Conservation (phyloP, 1,284 basidiomycete genomes). For the Melampsora larici-populina region DNA sequence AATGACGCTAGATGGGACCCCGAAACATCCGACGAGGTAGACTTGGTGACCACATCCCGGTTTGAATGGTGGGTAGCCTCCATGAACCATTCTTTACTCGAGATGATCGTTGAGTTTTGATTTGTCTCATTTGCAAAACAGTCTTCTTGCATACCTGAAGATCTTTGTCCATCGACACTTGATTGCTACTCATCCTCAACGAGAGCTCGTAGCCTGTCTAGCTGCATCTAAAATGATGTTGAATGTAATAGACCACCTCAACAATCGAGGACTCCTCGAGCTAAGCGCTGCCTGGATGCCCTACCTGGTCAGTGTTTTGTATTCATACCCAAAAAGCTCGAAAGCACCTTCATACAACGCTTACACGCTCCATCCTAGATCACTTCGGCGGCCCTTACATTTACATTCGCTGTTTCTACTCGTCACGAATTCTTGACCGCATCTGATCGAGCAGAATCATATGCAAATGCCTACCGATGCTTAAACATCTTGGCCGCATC, state of each 20-base stretch:
- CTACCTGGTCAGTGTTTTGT: neutral
- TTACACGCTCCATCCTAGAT: neutral
- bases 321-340: neutral
- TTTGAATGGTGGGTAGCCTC: neutral
- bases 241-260: slow-evolving; percentile 18
- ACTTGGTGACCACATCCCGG: neutral
- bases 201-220: slow-evolving; percentile 6
- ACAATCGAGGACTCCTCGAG: neutral
- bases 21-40: neutral
- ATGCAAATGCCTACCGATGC: slow-evolving; percentile 18
- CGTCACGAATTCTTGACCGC: neutral
- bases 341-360: neutral
- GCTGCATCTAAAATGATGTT: neutral
- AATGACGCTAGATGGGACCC: slow-evolving; percentile 1
- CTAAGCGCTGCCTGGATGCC: slow-evolving; percentile 7
- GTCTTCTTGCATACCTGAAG: neutral
- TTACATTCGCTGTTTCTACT: slow-evolving; percentile 1
- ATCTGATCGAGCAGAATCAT: slow-evolving; percentile 2
- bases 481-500: slow-evolving; percentile 8
- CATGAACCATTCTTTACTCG: neutral
- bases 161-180: slow-evolving; percentile 18
- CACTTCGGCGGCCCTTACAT: slow-evolving; percentile 9
- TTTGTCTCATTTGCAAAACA: neutral
- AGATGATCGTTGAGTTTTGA: neutral
- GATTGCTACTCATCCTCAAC: neutral